phyloP scores from a whole-genome alignment of 2,329 filamentous ascomycete genomes.

The Huntiella omanensis region DNA sequence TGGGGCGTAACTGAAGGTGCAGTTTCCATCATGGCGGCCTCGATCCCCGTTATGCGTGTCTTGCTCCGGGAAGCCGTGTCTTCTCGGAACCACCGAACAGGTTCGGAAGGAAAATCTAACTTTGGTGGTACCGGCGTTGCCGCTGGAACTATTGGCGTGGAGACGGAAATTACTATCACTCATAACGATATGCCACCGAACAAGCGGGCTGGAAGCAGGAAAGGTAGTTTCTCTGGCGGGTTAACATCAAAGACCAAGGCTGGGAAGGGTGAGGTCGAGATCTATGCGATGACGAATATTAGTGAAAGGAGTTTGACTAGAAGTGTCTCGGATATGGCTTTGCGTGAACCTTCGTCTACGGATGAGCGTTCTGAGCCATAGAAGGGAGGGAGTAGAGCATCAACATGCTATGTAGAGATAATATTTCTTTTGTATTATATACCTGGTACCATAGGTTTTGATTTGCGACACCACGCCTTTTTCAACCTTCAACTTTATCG shows the following conservation, averaged over 20 bases:
- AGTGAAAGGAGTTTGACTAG: slow-evolving; percentile 7
- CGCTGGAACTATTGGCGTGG: slow-evolving; percentile 1
- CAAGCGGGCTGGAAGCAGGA: not conserved
- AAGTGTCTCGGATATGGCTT: slow-evolving; percentile 10
- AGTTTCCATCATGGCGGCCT: slow-evolving; percentile 13
- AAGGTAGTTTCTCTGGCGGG: not conserved
- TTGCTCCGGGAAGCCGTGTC: slow-evolving; percentile 11
- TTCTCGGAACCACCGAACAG: slow-evolving; percentile 2
- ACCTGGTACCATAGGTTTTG: no score
- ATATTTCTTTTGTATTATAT: no score
- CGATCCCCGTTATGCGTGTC: slow-evolving; percentile 3
- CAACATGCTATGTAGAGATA: no score
- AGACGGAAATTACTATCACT: not conserved
- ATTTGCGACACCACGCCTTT: no score
- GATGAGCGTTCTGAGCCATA: no score
- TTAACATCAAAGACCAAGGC: not conserved
- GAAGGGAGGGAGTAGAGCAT: no score
- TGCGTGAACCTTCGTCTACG: not conserved
- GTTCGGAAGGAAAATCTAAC: not conserved
- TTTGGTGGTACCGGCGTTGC: not conserved
- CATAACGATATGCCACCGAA: not conserved
- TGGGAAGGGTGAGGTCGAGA: slow-evolving; percentile 5
- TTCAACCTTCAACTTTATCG: no score
- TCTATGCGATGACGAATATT: slow-evolving; percentile 10
- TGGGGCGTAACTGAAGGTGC: slow-evolving; percentile 12